Evolutionary conservation across 164 flowering plant species (phyloP).

Genomic region (Akebia trifoliata): DNA sequence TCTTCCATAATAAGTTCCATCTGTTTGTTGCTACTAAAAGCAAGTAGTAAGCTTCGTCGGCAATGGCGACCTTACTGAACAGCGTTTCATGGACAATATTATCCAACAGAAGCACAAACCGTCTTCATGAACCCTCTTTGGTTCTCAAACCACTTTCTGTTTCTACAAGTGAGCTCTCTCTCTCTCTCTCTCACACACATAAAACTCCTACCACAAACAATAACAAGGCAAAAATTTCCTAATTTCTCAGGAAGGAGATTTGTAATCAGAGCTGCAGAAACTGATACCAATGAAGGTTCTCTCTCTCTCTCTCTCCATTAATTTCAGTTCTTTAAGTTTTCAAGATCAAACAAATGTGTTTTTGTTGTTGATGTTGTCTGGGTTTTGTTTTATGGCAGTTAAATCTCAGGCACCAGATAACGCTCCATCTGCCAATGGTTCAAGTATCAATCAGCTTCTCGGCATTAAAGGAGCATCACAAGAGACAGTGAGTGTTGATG

Average conservation of each 20-base stretch:
- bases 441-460: constrained; percentile 85
- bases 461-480: constrained; percentile 96
- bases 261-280: constrained; percentile 58
- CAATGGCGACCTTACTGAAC: constrained; percentile 50
- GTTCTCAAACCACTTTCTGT: constrained; percentile 24
- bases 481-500: constrained; percentile 54
- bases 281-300: constrained; percentile 64
- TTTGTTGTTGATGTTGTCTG: not conserved
- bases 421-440: constrained; percentile 62
- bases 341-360: too few relatives aligned
- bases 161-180: constrained; percentile 31
- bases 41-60: not conserved
- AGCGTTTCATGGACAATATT: constrained; percentile 27
- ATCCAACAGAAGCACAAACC: constrained; percentile 13
- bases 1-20: too few relatives aligned
- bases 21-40: too few relatives aligned
- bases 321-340: not conserved
- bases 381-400: constrained; percentile 9
- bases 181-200: too few relatives aligned
- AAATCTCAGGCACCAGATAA: constrained; percentile 62
- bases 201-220: too few relatives aligned
- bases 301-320: not conserved
- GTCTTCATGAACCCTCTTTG: constrained; percentile 16
- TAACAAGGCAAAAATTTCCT: not conserved
- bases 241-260: constrained; percentile 42